Evolutionary conservation across 306 rosid species (phyloP).

Genomic region (Luffa acutangula): DNA sequence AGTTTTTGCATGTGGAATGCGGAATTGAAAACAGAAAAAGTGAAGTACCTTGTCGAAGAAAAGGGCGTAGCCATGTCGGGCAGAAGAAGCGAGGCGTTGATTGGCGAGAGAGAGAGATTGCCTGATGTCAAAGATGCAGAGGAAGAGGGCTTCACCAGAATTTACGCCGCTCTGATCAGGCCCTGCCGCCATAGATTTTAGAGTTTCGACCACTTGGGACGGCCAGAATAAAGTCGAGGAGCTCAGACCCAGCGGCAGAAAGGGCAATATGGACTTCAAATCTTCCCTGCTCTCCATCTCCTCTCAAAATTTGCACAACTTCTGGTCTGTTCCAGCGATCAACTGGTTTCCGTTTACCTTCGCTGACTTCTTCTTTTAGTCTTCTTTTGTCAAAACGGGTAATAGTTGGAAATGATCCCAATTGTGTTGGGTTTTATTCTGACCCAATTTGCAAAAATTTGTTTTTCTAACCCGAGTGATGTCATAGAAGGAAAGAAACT

Average conservation of each 20-base stretch:
- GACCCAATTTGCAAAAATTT: no score
- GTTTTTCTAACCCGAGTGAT: no score
- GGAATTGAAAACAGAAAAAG: neutral
- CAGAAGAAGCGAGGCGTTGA: constrained; percentile 30
- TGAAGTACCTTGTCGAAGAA: constrained; percentile 65
- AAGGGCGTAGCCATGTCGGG: constrained; percentile 45
- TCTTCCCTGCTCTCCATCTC: constrained; percentile 65
- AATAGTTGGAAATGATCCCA: no score
- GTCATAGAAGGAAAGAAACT: no score
- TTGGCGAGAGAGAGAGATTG: constrained; percentile 40
- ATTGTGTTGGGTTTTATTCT: no score
- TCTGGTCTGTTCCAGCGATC: neutral
- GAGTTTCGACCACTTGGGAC: constrained; percentile 44
- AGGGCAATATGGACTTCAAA: constrained; percentile 48
- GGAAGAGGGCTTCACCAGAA: constrained; percentile 41
- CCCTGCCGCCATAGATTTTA: constrained; percentile 37
- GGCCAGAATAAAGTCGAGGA: constrained; percentile 67
- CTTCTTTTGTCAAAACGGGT: neutral
- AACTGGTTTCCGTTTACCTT: neutral
- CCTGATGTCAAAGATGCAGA: constrained; percentile 45
- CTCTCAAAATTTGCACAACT: neutral
- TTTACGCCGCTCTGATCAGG: constrained; percentile 39
- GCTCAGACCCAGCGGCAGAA: constrained; percentile 43
- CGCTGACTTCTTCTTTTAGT: neutral
- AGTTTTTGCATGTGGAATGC: neutral